Conservation (phyloP, 2,329 filamentous ascomycete species). For the Orbilia ellipsospora region DNA sequence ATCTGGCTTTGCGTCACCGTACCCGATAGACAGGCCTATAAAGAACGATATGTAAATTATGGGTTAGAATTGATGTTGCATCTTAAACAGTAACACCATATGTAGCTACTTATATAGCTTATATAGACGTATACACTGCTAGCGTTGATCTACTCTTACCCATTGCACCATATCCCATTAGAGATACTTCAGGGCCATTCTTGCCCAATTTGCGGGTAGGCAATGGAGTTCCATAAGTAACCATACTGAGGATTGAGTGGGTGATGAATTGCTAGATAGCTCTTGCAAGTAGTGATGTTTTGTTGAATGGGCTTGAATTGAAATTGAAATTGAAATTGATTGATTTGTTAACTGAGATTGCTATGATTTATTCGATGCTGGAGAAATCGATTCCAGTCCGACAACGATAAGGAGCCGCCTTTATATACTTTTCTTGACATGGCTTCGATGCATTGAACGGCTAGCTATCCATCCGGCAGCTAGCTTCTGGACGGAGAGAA, state of each 20-base stretch:
- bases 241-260: constrained; percentile 24
- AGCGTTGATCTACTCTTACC: constrained; percentile 16
- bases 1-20: constrained; percentile 61
- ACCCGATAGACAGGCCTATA: constrained; percentile 59
- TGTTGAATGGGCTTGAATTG: background rate
- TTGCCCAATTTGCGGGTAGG: constrained; percentile 59
- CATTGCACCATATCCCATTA: constrained; percentile 60
- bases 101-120: too few species aligned
- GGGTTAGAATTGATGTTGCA: constrained; percentile 4
- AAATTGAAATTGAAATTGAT: too few species aligned
- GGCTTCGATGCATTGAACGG: background rate
- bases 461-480: too few species aligned
- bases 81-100: too few species aligned
- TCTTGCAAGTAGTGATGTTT: constrained; percentile 11
- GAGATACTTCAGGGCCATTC: constrained; percentile 59
- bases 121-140: too few species aligned
- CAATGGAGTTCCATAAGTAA: constrained; percentile 55
- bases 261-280: background rate
- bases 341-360: background rate
- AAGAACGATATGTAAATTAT: constrained; percentile 1
- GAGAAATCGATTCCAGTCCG: background rate
- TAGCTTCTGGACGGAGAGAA: too few species aligned
- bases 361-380: background rate
- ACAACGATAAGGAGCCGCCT: background rate
- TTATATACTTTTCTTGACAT: constrained; percentile 13